Evolutionary conservation across 2,329 filamentous ascomycete species (phyloP), one percentile per base, ranked within the genome.

Genomic region (Blastomyces parvus): DNA sequence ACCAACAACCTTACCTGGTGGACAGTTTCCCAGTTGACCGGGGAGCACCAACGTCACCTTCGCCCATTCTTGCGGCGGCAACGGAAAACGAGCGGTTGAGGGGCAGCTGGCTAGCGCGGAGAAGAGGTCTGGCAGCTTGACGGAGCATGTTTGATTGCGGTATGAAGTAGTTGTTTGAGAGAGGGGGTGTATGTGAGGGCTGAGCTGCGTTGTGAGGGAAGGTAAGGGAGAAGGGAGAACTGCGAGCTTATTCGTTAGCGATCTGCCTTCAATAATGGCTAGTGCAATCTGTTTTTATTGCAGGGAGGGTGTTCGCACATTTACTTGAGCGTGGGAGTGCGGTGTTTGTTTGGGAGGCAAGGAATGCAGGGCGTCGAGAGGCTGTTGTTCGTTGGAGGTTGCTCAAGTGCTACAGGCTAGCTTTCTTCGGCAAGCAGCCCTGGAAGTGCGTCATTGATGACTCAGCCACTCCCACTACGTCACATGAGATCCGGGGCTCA

Each of bases 11-110:
- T 52, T 17, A 68, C 77, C 72, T 69, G 58, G 73, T 66, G 56
- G 72, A 65, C 40, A 65, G 40, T 61, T 77, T 77, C 38, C 75
- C 73, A 46, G 74, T 52, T 42, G 62, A 19, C 60, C 74, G 73
- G 62, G 76, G 70, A 67, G 73, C 74, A 59, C 88, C 88, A 67
- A 85, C 87, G 74, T 91, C 89, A 67, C 89, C 89, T 69, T 83
- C 87, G 66, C 75, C 79, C 85, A 90, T 88, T 68, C 75, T 82
- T 73, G 84, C 81, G 68, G 81, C 76, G 64, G 86, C 83, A 67
- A 82, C 84, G 66, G 86, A 82, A 79, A 91, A 88, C 69, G 85
- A 82, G 67, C 82, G 81, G 73, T 73, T 76, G 66, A 78, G 72
- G 66, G 79, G 70, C 66, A 79, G 71, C 70, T 81, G 77, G 72